Evolutionary conservation across 805 yeast species (phyloP).

Genomic region (Candida qinlingensis): DNA sequence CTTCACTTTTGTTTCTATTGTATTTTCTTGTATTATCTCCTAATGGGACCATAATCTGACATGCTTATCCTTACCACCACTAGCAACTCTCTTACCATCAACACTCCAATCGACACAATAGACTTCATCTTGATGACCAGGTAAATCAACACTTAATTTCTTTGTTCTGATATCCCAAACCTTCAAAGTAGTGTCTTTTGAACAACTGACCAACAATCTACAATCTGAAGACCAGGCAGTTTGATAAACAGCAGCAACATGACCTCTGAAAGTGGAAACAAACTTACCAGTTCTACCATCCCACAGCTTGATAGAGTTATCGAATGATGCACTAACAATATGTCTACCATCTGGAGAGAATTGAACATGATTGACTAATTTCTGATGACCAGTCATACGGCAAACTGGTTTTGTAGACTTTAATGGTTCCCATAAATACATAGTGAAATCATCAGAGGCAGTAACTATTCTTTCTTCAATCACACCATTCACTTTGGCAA

Average conservation of each 20-base stretch:
- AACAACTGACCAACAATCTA: slow-evolving; percentile 83
- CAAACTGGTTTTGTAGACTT: slow-evolving; percentile 77
- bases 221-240: slow-evolving; percentile 97
- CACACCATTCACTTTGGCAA: slow-evolving; percentile 46
- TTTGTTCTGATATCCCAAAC: slow-evolving; percentile 92
- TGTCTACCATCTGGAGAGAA: slow-evolving; percentile 94
- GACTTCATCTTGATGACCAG: slow-evolving; percentile 95
- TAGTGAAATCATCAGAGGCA: slow-evolving; percentile 95
- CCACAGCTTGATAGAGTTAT: slow-evolving; percentile 93
- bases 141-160: slow-evolving; percentile 81
- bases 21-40: background rate
- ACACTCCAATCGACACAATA: slow-evolving; percentile 97
- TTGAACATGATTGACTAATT: slow-evolving; percentile 90
- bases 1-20: too few relatives aligned
- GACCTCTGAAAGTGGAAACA: slow-evolving; percentile 87
- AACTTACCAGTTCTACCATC: slow-evolving; percentile 91
- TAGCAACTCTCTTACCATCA: slow-evolving; percentile 90
- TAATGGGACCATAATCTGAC: slow-evolving; percentile 90
- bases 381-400: slow-evolving; percentile 97
- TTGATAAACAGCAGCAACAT: slow-evolving; percentile 96
- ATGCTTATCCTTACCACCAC: slow-evolving; percentile 96
- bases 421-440: slow-evolving; percentile 94
- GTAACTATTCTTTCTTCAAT: slow-evolving; percentile 88
- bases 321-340: slow-evolving; percentile 90
- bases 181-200: slow-evolving; percentile 92